phyloP scores from a whole-genome alignment of 1,284 basidiomycete genomes.

The Hemileia vastatrix region DNA sequence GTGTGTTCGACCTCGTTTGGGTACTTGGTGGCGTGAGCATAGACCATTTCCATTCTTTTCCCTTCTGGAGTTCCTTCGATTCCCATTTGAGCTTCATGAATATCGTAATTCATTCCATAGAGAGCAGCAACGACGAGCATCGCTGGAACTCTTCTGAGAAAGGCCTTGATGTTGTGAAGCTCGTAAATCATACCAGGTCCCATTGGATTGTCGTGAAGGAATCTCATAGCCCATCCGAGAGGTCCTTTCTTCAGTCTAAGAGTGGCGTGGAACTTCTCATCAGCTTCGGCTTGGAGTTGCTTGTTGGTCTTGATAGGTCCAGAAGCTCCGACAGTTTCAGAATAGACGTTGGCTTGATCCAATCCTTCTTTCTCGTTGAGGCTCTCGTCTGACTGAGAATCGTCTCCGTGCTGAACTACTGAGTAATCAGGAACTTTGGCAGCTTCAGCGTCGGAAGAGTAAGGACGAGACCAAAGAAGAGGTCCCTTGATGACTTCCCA shows the following conservation, averaged over 20 bases:
- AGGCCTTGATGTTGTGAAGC: constrained; percentile 22
- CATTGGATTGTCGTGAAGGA: not conserved
- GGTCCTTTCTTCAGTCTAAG: constrained; percentile 19
- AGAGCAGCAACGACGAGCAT: too few species aligned
- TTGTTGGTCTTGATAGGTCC: too few species aligned
- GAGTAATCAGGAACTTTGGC: constrained; percentile 47
- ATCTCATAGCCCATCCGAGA: too few species aligned
- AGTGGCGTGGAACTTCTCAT: constrained; percentile 12
- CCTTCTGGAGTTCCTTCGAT: constrained; percentile 42
- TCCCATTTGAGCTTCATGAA: constrained; percentile 45
- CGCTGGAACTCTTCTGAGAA: constrained; percentile 24
- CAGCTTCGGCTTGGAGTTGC: constrained; percentile 18
- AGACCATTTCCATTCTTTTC: constrained; percentile 45
- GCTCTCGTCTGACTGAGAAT: constrained; percentile 16
- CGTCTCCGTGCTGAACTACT: constrained; percentile 25
- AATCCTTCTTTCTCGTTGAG: not conserved
- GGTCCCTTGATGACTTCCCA: constrained; percentile 50
- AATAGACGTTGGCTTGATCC: too few species aligned
- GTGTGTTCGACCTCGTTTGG: constrained; percentile 50
- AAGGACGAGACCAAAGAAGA: constrained; percentile 47
- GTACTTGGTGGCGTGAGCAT: constrained; percentile 47
- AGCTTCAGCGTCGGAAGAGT: constrained; percentile 40
- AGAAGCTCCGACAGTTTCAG: not conserved
- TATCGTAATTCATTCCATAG: constrained; percentile 25
- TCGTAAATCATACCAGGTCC: not conserved